A percentile compares a stretch with the other conserved stretches of the same genome.
Evolutionary conservation across 441 rosid genomes (phyloP).

Genomic region (Eruca vesicaria): DNA sequence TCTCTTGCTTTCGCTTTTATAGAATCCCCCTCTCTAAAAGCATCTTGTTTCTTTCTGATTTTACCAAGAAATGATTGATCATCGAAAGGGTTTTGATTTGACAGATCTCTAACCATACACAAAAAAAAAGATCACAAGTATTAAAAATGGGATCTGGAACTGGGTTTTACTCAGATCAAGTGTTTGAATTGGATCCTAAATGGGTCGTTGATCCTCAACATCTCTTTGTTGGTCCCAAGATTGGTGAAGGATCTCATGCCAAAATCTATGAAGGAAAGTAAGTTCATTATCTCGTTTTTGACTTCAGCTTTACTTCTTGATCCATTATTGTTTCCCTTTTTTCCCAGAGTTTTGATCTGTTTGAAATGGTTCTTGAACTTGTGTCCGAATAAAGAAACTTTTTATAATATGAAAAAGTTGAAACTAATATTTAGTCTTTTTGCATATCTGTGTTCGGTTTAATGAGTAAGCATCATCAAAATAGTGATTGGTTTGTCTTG

Average conservation of each 20-base stretch:
- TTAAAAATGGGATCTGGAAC: slow-evolving; percentile 71
- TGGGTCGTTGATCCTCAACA: slow-evolving; percentile 84
- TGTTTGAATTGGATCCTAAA: slow-evolving; percentile 68
- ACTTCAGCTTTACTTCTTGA: not conserved
- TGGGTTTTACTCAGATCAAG: slow-evolving; percentile 51
- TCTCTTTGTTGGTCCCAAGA: slow-evolving; percentile 94
- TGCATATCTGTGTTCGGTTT: no score
- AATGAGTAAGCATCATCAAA: no score
- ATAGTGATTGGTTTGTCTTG: not conserved
- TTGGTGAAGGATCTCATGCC: slow-evolving; percentile 97
- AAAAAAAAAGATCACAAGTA: slow-evolving; percentile 3
- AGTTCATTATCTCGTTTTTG: slow-evolving; percentile 36
- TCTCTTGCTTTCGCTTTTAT: slow-evolving; percentile 28
- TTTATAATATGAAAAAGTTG: no score
- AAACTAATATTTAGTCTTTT: no score
- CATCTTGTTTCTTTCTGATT: slow-evolving; percentile 20
- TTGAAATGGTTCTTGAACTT: not conserved
- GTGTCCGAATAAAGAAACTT: no score
- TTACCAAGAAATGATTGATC: slow-evolving; percentile 30
- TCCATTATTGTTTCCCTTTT: not conserved
- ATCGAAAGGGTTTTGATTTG: slow-evolving; percentile 22
- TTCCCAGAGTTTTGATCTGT: not conserved
- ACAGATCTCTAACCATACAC: slow-evolving; percentile 28
- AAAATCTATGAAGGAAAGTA: slow-evolving; percentile 96
- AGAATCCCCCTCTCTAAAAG: not conserved